A percentile compares a stretch with the other conserved stretches of the same genome.
phyloP scores from a whole-genome alignment of 1,139 yeast species.

The Hanseniaspora gamundiae region DNA sequence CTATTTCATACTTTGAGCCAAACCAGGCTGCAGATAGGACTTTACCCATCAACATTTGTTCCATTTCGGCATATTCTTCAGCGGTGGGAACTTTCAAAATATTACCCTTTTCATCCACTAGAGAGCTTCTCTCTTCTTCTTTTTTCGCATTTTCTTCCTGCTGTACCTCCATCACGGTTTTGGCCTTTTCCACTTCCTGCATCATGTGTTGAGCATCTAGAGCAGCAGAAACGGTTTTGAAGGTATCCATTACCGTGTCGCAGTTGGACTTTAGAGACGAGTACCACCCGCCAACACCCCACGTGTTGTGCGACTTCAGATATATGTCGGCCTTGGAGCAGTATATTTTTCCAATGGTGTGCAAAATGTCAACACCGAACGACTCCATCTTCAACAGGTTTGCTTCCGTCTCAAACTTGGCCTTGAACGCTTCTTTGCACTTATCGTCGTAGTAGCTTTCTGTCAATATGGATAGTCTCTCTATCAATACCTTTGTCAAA shows the following conservation, averaged over 20 bases:
- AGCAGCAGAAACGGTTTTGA: conserved; percentile 75
- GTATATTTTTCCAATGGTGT: conserved; percentile 73
- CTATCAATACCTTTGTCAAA: conserved; percentile 51
- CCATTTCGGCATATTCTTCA: conserved; percentile 79
- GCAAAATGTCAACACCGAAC: conserved; percentile 83
- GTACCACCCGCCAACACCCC: conserved; percentile 80
- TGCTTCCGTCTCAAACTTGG: conserved; percentile 70
- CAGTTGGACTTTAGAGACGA: conserved; percentile 81
- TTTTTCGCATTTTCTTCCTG: conserved; percentile 12
- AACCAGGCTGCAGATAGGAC: conserved; percentile 94
- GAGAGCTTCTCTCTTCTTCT: conserved; percentile 11
- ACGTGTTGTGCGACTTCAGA: conserved; percentile 58
- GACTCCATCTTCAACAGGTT: conserved; percentile 87
- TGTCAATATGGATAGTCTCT: conserved; percentile 62
- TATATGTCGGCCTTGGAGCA: conserved; percentile 49
- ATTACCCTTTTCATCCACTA: conserved; percentile 36
- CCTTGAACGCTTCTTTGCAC: conserved; percentile 55
- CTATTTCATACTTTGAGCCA: conserved; percentile 83
- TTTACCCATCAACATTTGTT: conserved; percentile 76
- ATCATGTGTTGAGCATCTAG: conserved; percentile 82
- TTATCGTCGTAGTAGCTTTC: conserved; percentile 69
- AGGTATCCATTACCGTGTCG: conserved; percentile 72
- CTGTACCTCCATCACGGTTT: conserved; percentile 40
- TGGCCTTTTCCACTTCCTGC: conserved; percentile 67
- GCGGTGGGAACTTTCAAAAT: conserved; percentile 47